phyloP scores from a whole-genome alignment of 805 yeast genomes.

The Saturnispora dispora region DNA sequence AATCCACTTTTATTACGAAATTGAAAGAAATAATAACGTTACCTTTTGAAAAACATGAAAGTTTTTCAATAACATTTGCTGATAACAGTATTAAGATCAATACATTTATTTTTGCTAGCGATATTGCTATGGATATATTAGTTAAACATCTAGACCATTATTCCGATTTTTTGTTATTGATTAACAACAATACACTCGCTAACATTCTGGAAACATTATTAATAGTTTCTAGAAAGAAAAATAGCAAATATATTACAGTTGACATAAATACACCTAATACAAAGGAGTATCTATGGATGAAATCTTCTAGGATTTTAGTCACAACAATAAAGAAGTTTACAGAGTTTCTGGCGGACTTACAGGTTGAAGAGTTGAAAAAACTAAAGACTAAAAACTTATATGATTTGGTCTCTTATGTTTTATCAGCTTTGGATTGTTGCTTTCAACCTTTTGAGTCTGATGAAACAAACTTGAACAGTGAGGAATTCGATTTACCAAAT shows the following conservation, averaged over 20 bases:
- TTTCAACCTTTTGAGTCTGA: slow-evolving; percentile 26
- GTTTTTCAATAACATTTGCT: slow-evolving; percentile 46
- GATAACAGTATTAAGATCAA: slow-evolving; percentile 40
- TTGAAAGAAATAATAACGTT: slow-evolving; percentile 43
- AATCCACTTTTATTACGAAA: slow-evolving; percentile 42
- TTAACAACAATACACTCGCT: slow-evolving; percentile 37
- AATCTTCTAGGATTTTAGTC: slow-evolving; percentile 36
- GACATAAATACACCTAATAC: slow-evolving; percentile 36
- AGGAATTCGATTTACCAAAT: slow-evolving; percentile 11
- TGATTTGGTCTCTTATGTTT: slow-evolving; percentile 33
- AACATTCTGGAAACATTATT: slow-evolving; percentile 42
- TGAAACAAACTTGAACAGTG: not conserved
- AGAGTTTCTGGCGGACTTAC: slow-evolving; percentile 12
- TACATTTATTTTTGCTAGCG: slow-evolving; percentile 53
- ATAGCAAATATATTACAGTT: slow-evolving; percentile 27
- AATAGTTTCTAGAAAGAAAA: slow-evolving; percentile 41
- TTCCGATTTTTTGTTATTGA: slow-evolving; percentile 26
- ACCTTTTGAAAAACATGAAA: slow-evolving; percentile 53
- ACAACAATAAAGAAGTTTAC: slow-evolving; percentile 28
- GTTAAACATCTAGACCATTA: slow-evolving; percentile 27
- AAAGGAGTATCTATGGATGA: slow-evolving; percentile 42
- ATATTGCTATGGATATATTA: slow-evolving; percentile 36
- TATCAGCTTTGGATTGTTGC: slow-evolving; percentile 34
- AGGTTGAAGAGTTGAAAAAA: not conserved
- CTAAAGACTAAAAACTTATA: slow-evolving; percentile 14